Conservation (phyloP, 148 eudicot genomes). For the Limonium bicolor region DNA sequence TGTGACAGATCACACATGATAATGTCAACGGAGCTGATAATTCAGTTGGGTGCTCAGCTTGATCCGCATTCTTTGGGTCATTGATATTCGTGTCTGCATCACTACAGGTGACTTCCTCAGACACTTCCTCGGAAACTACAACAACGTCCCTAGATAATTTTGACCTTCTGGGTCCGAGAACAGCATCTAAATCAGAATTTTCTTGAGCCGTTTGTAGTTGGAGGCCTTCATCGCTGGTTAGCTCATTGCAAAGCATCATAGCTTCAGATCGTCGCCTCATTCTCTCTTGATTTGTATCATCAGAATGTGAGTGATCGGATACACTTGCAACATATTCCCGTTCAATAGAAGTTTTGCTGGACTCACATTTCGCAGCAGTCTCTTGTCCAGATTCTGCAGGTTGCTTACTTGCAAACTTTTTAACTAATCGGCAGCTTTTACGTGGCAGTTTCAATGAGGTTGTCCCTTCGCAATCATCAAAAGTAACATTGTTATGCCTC, state of each 20-base stretch:
- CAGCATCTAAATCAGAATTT: too few species aligned
- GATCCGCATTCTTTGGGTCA: slow-evolving; percentile 1
- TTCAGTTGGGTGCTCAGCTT: slow-evolving; percentile 12
- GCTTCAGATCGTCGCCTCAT: slow-evolving; percentile 11
- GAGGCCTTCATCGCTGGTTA: too few species aligned
- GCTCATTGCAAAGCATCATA: too few species aligned
- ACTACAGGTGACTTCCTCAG: slow-evolving; percentile 5
- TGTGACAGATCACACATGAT: slow-evolving; percentile 90
- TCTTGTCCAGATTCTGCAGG: slow-evolving; percentile 7
- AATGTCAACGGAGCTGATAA: slow-evolving; percentile 19
- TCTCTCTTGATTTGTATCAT: slow-evolving; percentile 13
- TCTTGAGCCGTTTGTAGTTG: too few species aligned
- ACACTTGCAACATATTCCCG: slow-evolving; percentile 7
- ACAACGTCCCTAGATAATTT: too few species aligned
- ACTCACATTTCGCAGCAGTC: slow-evolving; percentile 10
- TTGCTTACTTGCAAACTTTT: slow-evolving; percentile 18
- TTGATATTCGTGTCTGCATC: slow-evolving; percentile 8
- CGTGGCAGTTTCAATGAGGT: slow-evolving; percentile 21
- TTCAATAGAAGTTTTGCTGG: slow-evolving; percentile 7
- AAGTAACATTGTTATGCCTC: slow-evolving; percentile 16
- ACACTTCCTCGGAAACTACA: too few species aligned
- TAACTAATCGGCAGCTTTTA: slow-evolving; percentile 36
- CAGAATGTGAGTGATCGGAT: slow-evolving; percentile 9
- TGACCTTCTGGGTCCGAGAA: too few species aligned
- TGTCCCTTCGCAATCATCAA: slow-evolving; percentile 5